Evolutionary conservation across 2,329 filamentous ascomycete genomes (phyloP).

Genomic region (Pseudogymnoascus destructans): DNA sequence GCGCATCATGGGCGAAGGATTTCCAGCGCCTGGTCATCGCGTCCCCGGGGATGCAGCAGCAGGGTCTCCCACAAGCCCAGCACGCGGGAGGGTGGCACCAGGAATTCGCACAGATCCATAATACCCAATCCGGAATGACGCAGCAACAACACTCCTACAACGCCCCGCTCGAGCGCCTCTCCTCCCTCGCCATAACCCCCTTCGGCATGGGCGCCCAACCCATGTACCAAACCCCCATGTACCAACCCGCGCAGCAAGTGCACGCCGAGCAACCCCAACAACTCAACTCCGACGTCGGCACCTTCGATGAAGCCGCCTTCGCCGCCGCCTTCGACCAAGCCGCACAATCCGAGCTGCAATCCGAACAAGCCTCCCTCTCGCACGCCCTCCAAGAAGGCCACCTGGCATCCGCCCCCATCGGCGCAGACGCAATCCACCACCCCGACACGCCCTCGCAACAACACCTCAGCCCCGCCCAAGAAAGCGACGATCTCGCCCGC

Average conservation of each 20-base stretch:
- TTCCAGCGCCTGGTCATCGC: constrained; percentile 36
- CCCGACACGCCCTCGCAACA: constrained; percentile 22
- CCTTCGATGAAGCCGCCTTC: constrained; percentile 42
- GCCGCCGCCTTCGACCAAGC: constrained; percentile 36
- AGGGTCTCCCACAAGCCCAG: constrained; percentile 17
- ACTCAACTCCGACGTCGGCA: constrained; percentile 26
- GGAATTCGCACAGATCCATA: constrained; percentile 35
- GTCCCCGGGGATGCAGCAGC: constrained; percentile 18
- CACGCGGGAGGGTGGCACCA: constrained; percentile 38
- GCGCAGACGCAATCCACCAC: constrained; percentile 25
- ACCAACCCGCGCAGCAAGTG: constrained; percentile 10
- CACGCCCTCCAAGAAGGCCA: constrained; percentile 10
- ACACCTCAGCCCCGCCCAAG: constrained; percentile 30
- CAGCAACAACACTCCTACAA: constrained; percentile 8
- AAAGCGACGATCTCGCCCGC: constrained; percentile 49
- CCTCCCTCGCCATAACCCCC: background rate
- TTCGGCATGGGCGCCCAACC: constrained; percentile 8
- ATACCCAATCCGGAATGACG: background rate
- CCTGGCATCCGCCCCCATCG: constrained; percentile 20
- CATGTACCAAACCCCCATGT: constrained; percentile 7
- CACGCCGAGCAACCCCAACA: constrained; percentile 20
- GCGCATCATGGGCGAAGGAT: constrained; percentile 28
- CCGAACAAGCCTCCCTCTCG: constrained; percentile 12
- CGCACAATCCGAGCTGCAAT: constrained; percentile 17
- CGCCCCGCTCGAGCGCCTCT: background rate